phyloP scores from a whole-genome alignment of 2,329 filamentous ascomycete genomes.

The Hymenoscyphus scutula region DNA sequence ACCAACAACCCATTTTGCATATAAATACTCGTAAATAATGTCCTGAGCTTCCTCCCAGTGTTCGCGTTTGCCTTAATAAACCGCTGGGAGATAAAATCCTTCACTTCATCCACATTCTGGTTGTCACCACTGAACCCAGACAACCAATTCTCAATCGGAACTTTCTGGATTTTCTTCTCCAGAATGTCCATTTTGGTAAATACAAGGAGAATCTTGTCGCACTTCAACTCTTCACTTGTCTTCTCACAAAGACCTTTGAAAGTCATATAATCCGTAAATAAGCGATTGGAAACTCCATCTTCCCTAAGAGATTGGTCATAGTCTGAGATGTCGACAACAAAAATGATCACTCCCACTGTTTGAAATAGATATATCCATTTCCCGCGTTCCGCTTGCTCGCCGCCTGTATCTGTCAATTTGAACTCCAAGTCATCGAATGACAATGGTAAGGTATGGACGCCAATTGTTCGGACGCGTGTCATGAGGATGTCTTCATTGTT shows the following conservation, averaged over 20 bases:
- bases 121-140: slow-evolving; percentile 62
- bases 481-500: slow-evolving; percentile 94
- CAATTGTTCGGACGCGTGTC: slow-evolving; percentile 95
- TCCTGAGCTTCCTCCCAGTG: neutral
- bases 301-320: slow-evolving; percentile 63
- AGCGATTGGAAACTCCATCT: neutral
- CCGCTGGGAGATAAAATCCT: slow-evolving; percentile 1
- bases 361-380: slow-evolving; percentile 99
- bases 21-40: slow-evolving; percentile 6
- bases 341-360: slow-evolving; percentile 94
- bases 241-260: slow-evolving; percentile 75
- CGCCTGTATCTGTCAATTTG: slow-evolving; percentile 96
- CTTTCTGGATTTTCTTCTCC: slow-evolving; percentile 71
- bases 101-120: slow-evolving; percentile 7
- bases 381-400: slow-evolving; percentile 93
- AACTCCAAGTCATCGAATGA: slow-evolving; percentile 85
- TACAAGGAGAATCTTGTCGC: slow-evolving; percentile 63
- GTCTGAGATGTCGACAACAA: slow-evolving; percentile 94
- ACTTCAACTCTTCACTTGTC: slow-evolving; percentile 48
- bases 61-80: slow-evolving; percentile 1
- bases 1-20: neutral
- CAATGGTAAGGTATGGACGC: slow-evolving; percentile 95
- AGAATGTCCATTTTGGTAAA: slow-evolving; percentile 75
- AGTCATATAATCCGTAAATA: slow-evolving; percentile 39
- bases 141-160: slow-evolving; percentile 75